phyloP scores from a whole-genome alignment of 75 land plant species.

The Gnetum montanum region DNA sequence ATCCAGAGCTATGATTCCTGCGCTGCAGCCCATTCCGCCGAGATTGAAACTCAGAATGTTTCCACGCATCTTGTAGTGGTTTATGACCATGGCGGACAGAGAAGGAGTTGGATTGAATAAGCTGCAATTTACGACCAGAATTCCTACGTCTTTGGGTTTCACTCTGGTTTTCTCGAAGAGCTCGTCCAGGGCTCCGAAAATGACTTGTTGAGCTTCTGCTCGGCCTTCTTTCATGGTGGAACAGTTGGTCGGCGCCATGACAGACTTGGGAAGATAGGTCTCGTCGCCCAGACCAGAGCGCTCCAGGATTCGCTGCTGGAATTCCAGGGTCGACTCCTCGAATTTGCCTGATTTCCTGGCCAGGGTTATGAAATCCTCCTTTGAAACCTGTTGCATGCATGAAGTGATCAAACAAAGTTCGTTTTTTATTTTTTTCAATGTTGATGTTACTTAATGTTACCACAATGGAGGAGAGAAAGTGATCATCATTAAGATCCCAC shows the following conservation, averaged over 20 bases:
- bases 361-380: constrained; percentile 30
- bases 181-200: constrained; percentile 51
- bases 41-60: constrained; percentile 46
- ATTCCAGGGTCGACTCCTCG: constrained; percentile 30
- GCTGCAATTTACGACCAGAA: constrained; percentile 62
- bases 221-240: constrained; percentile 40
- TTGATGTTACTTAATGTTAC: no score
- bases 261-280: constrained; percentile 35
- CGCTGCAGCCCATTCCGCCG: constrained; percentile 70
- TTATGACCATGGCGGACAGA: constrained; percentile 54
- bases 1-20: constrained; percentile 51
- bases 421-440: no score
- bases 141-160: constrained; percentile 36
- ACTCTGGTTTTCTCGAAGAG: constrained; percentile 34
- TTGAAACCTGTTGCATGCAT: no score
- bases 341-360: constrained; percentile 40
- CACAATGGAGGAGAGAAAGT: no score
- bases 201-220: constrained; percentile 47
- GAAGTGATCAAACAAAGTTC: no score
- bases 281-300: constrained; percentile 57
- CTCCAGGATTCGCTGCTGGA: constrained; percentile 29
- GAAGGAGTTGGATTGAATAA: constrained; percentile 57
- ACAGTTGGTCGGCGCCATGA: constrained; percentile 19
- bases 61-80: constrained; percentile 51
- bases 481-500: no score